Base-by-base conservation (phyloP, 257 asterid species). In the Lithospermum erythrorhizon region DNA sequence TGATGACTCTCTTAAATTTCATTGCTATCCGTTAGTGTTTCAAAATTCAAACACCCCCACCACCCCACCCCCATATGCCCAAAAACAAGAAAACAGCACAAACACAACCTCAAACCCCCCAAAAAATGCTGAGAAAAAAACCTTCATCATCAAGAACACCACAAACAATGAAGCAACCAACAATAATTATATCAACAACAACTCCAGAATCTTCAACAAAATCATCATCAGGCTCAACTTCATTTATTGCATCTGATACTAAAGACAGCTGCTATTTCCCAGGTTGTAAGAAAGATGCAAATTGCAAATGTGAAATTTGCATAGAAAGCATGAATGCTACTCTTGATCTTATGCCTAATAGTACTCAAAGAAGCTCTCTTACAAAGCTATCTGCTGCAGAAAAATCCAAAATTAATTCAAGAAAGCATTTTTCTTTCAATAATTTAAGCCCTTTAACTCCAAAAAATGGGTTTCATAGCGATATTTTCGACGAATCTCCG, bases 311-410 rank as follows among this genome's bases (percentile, higher is more conserved):
- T 69, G 79, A 82, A 15, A 91, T 88, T 6, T 91, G 96, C 73
- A 73, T 88, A 3, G 95, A 81, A 5, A 86, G 96, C 83, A 78
- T 88, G 53, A 82, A 86, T 27, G 93, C 98, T 8, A 84, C 95
- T 20, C 95, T 78, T 16, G 96, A 91, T 78, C 79, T 90, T 76
- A 82, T 85, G 71, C 85, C 87, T 0, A 72, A 64, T 18, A 83
- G 79, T 58, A 53, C 57, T 47, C 70, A 64, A 9, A 71, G 79
- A 68, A 81, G 81, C 71, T 73, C 94, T 1, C 67, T 75, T 35
- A 72, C 89, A 1, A 83, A 76, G 27, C 41, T 48, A 57, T 82
- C 90, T 5, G 64, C 65, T 49, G 48, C 48, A 37, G 15, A 7
- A 10, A 11, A 37, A 37, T 55, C 84, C 1, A 79, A 73, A 68